These are phyloP conservation scores for Homolaphlyctis polyrhiza DNA, from an alignment of 371 early-diverging fungal genomes.

Conservation along the genomic window DNA sequence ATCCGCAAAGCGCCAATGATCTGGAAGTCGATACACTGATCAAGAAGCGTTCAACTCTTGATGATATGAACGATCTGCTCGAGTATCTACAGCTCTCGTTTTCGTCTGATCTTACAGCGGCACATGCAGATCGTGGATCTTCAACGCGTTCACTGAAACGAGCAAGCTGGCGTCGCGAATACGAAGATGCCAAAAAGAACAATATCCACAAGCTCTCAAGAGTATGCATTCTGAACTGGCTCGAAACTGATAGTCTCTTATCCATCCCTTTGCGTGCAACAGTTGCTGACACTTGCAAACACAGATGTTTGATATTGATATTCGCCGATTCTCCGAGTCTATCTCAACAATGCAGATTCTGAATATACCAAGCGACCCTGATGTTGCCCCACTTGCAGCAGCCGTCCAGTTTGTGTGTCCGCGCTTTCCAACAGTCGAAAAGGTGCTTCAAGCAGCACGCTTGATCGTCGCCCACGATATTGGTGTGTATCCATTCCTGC, in stretches of 20 bases:
- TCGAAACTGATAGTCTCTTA: not conserved
- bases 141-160: constrained; percentile 41
- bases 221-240: constrained; percentile 29
- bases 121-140: constrained; percentile 19
- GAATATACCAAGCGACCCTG: constrained; percentile 28
- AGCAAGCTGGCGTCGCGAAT: constrained; percentile 35
- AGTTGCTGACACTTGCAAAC: not conserved
- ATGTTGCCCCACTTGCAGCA: constrained; percentile 50
- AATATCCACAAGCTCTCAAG: constrained; percentile 58
- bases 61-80: constrained; percentile 70
- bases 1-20: constrained; percentile 44
- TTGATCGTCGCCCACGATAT: not conserved
- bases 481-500: constrained; percentile 49
- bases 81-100: constrained; percentile 67
- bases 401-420: constrained; percentile 54
- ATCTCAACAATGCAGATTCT: constrained; percentile 11
- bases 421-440: constrained; percentile 49
- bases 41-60: constrained; percentile 34
- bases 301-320: constrained; percentile 29
- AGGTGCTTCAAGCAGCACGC: constrained; percentile 48
- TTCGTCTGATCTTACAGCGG: constrained; percentile 55
- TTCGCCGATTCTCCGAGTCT: constrained; percentile 19
- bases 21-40: constrained; percentile 42
- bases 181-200: constrained; percentile 48
- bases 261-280: not conserved